Base-by-base conservation (phyloP, 2,329 filamentous ascomycete genomes). In the Polychaeton citri region DNA sequence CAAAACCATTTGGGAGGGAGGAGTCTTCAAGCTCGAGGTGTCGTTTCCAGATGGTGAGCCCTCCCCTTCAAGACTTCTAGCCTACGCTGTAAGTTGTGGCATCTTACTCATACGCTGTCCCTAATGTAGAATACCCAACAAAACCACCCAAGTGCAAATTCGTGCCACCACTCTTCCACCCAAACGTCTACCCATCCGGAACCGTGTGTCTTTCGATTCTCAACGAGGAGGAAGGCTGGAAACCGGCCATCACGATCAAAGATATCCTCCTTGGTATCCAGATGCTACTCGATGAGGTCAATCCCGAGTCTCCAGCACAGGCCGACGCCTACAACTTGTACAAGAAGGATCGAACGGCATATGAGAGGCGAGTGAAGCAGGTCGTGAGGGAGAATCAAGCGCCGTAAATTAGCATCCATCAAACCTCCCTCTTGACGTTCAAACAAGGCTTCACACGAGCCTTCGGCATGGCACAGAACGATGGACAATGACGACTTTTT, bases 91-190 rank as follows among this genome's bases (percentile, higher is more conserved):
- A 8, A 8, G 21, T 26, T 26, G 21, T 13, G 13, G 21, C 21
- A 26, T 8, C 8, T 13, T 13, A 13, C 8, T 8, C 8, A 8
- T 8, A 26, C 8, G 21, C 8, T 13, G 21, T 8, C 8, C 13
- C 30, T 32, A 5, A 12, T 16, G 45, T 52, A 94, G 90, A 98
- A 54, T 98, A 98, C 60, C 90, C 90, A 12, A 98, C 92, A 35
- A 98, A 98, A 62, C 90, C 90, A 20, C 90, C 90, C 2, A 98
- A 98, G 65, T 98, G 90, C 77, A 95, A 94, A 72, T 98, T 98
- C 55, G 75, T 80, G 0, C 90, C 90, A 9, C 88, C 90, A 16
- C 76, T 98, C 28, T 98, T 98, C 66, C 90, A 98, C 55, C 90
- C 90, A 0, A 98, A 98, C 59, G 90, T 98, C 48, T 98, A 98